A percentile compares a stretch with the other conserved stretches of the same genome.
Conservation (phyloP, 2,329 filamentous ascomycete species). For the Colletotrichum sp. region DNA sequence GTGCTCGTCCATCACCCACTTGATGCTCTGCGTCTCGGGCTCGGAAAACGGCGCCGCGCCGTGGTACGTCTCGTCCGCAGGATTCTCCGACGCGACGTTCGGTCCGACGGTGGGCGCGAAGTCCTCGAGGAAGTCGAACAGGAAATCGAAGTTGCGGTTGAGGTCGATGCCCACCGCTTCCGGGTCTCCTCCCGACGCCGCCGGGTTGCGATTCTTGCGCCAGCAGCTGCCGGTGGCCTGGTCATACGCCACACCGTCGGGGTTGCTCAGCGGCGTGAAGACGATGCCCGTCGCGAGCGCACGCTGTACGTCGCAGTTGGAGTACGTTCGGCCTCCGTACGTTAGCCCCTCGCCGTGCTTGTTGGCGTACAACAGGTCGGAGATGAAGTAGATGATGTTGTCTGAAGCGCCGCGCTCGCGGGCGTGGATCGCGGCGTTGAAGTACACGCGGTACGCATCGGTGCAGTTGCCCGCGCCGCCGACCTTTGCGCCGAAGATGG, state of each 20-base stretch:
- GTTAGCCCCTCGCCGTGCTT: constrained; percentile 52
- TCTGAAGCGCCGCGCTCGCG: constrained; percentile 64
- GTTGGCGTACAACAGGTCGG: constrained; percentile 60
- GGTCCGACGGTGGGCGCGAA: constrained; percentile 45
- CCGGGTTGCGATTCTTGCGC: constrained; percentile 61
- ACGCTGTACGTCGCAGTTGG: constrained; percentile 53
- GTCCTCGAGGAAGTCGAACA: constrained; percentile 55
- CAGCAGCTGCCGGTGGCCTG: constrained; percentile 58
- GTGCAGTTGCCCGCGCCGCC: constrained; percentile 35
- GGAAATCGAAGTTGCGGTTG: constrained; percentile 63
- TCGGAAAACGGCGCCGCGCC: constrained; percentile 59
- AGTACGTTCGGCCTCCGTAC: constrained; percentile 58
- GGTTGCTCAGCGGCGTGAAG: constrained; percentile 54
- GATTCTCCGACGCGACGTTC: constrained; percentile 44
- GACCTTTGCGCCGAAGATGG: constrained; percentile 44
- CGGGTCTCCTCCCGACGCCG: constrained; percentile 32
- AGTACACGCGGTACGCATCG: constrained; percentile 51
- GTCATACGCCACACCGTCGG: constrained; percentile 59
- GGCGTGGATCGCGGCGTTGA: constrained; percentile 61
- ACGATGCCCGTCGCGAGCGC: constrained; percentile 59
- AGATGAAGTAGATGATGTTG: constrained; percentile 61
- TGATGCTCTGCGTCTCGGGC: constrained; percentile 59
- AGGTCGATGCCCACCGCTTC: constrained; percentile 52
- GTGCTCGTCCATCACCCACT: constrained; percentile 56
- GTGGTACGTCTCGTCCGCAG: constrained; percentile 52